A percentile compares a stretch with the other conserved stretches of the same genome.
Conservation (phyloP, 106 monocot genomes). For the Dendrobium huoshanense region DNA sequence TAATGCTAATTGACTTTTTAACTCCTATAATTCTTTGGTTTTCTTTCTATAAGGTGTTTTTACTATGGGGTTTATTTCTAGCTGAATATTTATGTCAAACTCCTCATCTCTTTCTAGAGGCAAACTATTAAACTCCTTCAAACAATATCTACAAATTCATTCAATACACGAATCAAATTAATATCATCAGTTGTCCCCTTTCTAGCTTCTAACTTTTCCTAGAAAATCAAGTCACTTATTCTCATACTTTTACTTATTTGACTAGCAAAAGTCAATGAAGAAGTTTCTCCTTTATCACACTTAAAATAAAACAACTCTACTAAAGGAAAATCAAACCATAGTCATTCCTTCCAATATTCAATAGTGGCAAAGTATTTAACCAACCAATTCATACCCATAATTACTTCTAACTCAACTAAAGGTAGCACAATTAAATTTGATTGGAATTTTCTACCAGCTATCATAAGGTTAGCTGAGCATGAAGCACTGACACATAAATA, state of each 20-base stretch:
- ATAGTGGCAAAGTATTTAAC: not conserved
- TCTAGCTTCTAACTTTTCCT: not conserved
- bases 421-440: not conserved
- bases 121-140: not conserved
- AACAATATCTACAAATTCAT: not conserved
- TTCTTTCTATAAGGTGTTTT: not conserved
- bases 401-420: not conserved
- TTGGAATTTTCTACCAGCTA: not conserved
- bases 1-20: not conserved
- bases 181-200: not conserved
- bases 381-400: not conserved
- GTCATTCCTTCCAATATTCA: not conserved
- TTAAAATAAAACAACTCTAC: not conserved
- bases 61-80: not conserved
- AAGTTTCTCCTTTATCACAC: not conserved
- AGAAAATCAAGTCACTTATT: not conserved
- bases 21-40: not conserved
- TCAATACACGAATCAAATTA: not conserved
- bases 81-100: not conserved
- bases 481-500: no score
- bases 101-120: not conserved
- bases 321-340: not conserved
- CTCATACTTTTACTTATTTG: not conserved
- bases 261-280: not conserved
- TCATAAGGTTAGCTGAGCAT: no score